A percentile compares a stretch with the other conserved stretches of the same genome.
Conservation (phyloP, 2,329 filamentous ascomycete species). For the Calonectria hongkongensis region DNA sequence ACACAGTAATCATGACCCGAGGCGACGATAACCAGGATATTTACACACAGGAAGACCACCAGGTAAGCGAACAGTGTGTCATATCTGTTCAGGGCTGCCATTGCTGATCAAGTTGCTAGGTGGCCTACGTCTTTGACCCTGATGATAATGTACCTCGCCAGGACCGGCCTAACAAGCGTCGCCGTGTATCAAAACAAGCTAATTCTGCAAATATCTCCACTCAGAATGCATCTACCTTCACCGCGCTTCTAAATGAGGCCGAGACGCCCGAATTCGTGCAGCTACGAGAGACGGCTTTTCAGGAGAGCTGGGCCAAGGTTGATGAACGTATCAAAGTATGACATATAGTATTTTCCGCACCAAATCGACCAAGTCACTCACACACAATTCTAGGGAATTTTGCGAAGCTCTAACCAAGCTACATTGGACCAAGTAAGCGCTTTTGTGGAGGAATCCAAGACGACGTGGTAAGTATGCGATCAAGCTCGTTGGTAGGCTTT, state of each 20-base stretch:
- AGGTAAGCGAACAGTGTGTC: conserved; percentile 57
- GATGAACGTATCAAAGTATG: conserved; percentile 75
- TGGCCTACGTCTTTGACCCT: conserved; percentile 78
- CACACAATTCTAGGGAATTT: conserved; percentile 66
- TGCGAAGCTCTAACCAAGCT: conserved; percentile 76
- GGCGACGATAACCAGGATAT: conserved; percentile 49
- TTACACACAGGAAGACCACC: conserved; percentile 66
- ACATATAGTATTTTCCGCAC: background rate
- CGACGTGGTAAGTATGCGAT: conserved; percentile 54
- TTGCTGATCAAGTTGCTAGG: conserved; percentile 62
- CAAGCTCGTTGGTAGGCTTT: background rate
- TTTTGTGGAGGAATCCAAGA: conserved; percentile 69
- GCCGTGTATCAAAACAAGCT: conserved; percentile 69
- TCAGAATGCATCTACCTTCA: conserved; percentile 62
- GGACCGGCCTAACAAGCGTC: conserved; percentile 72
- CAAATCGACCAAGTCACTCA: conserved; percentile 50
- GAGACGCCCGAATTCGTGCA: conserved; percentile 70
- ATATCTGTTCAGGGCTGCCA: background rate
- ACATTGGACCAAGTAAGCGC: conserved; percentile 75
- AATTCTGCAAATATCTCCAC: conserved; percentile 41
- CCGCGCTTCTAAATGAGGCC: conserved; percentile 71
- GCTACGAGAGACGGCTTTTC: conserved; percentile 76
- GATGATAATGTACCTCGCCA: conserved; percentile 61
- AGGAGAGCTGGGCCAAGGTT: conserved; percentile 78
- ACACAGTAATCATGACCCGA: conserved; percentile 49